A percentile compares a stretch with the other conserved stretches of the same genome.
Evolutionary conservation across 768 basidiomycete genomes (phyloP).

Genomic region (Auricularia heimuer): DNA sequence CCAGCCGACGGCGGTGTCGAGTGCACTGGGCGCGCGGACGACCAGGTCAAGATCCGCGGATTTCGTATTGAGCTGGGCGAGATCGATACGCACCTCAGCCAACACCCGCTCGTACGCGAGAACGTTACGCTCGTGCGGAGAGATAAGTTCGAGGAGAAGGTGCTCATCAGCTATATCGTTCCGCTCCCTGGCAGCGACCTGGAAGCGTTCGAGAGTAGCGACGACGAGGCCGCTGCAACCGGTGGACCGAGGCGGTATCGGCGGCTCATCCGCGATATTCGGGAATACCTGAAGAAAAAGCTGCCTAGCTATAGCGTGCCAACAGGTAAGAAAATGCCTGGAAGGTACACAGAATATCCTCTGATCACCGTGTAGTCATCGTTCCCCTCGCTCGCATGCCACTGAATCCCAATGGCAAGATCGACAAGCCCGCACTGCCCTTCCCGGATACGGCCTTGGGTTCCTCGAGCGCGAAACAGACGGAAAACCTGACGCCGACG

Average conservation of each 20-base stretch:
- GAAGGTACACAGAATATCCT: neutral
- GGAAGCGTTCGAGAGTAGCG: constrained; percentile 57
- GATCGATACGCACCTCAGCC: constrained; percentile 91
- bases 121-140: constrained; percentile 94
- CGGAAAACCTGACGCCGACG: constrained; percentile 46
- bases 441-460: constrained; percentile 86
- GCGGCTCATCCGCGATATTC: constrained; percentile 82
- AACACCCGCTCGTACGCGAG: constrained; percentile 89
- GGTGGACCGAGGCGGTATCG: constrained; percentile 79
- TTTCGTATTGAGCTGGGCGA: constrained; percentile 98
- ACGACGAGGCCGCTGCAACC: constrained; percentile 54
- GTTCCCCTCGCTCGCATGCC: constrained; percentile 94
- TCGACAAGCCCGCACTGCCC: constrained; percentile 91
- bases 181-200: constrained; percentile 64
- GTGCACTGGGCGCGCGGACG: constrained; percentile 94
- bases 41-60: constrained; percentile 98
- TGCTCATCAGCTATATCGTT: constrained; percentile 94
- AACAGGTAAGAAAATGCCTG: constrained; percentile 37
- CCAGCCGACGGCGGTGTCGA: constrained; percentile 82
- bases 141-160: constrained; percentile 99
- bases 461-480: constrained; percentile 31
- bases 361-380: neutral
- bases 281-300: constrained; percentile 95
- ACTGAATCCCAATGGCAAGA: constrained; percentile 96
- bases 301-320: constrained; percentile 92